A percentile compares a stretch with the other conserved stretches of the same genome.
phyloP scores from a whole-genome alignment of 805 yeast genomes.

The Brettanomyces custersianus region DNA sequence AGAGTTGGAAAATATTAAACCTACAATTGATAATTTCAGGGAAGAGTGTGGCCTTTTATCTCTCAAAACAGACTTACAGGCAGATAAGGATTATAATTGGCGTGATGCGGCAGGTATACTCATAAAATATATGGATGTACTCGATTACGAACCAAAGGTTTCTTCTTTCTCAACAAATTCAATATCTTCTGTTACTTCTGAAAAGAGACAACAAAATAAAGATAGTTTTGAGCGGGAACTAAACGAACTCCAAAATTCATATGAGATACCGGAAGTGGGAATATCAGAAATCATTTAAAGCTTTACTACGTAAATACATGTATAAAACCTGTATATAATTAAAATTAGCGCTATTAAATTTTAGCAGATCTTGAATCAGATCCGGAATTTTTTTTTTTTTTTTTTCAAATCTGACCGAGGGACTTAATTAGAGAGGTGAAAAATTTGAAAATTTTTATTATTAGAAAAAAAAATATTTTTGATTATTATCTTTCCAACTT shows the following conservation, averaged over 20 bases:
- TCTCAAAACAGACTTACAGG: slow-evolving; percentile 6
- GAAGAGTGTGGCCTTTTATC: slow-evolving; percentile 14
- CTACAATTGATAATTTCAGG: slow-evolving; percentile 8
- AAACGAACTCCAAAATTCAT: slow-evolving; percentile 4
- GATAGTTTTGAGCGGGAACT: slow-evolving; percentile 1
- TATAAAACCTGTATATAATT: not conserved
- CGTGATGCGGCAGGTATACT: slow-evolving; percentile 14
- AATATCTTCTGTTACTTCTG: slow-evolving; percentile 1
- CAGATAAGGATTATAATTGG: slow-evolving; percentile 7
- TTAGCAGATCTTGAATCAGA: no score
- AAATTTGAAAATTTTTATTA: no score
- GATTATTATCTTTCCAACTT: no score
- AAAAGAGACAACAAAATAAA: slow-evolving; percentile 2
- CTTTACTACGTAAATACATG: no score
- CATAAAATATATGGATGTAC: slow-evolving; percentile 13
- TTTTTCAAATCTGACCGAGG: no score
- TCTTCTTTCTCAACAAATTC: slow-evolving; percentile 9
- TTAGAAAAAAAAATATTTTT: no score
- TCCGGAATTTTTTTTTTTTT: no score
- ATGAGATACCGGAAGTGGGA: slow-evolving; percentile 9
- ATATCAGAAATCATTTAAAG: slow-evolving; percentile 8
- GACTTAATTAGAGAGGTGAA: no score
- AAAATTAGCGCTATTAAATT: no score
- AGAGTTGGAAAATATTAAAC: slow-evolving; percentile 5
- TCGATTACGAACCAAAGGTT: slow-evolving; percentile 16